Evolutionary conservation across 176 grass and related monocot species (phyloP), one percentile per base, ranked within the genome.

Genomic region (Aegilops speltoides): DNA sequence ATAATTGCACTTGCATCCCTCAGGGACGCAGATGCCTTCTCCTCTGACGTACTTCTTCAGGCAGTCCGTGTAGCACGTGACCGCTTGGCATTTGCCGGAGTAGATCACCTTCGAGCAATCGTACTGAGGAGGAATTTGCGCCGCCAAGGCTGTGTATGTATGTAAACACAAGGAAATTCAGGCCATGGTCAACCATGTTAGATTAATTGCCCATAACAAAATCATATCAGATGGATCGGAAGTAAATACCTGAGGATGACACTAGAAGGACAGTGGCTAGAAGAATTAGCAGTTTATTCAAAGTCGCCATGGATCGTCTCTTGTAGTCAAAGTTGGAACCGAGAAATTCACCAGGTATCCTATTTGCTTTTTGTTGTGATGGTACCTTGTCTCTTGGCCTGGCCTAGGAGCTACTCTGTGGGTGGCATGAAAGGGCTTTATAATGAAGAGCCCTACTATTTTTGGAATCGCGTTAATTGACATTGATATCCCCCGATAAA

Each of bases 81-180:
- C 70, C 2, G 70, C 37, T 73, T 24, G 40, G 12, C 70, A 73
- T 2, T 24, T 24, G 70, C 10, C 22, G 5, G 37, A 15, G 70
- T 73, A 73, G 70, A 73, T 24, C 70, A 73, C 70, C 22, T 73
- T 6, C 11, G 70, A 73, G 70, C 70, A 73, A n/a, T 73, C 37
- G 5, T 73, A 73, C 37, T 73, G 33, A 22, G 11, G 69, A 72
- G 34, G 68, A 73, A 25, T 5, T 11, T 73, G 70, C 11, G 9
- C 37, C 22, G 9, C 70, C 11, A 24, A 73, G n/a, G 22, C 37
- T 73, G 37, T 43, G 40, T 3, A 73, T n/a, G 5, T 24, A 15
- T 73, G 43, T 73, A 38, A 38, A 45, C 38, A 7, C n/a, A 32
- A 37, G 17, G 10, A 29, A 32, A 73, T 73, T 3, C 36, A 24